Base-by-base conservation (phyloP, 768 basidiomycete species). In the Asterophora parasitica region DNA sequence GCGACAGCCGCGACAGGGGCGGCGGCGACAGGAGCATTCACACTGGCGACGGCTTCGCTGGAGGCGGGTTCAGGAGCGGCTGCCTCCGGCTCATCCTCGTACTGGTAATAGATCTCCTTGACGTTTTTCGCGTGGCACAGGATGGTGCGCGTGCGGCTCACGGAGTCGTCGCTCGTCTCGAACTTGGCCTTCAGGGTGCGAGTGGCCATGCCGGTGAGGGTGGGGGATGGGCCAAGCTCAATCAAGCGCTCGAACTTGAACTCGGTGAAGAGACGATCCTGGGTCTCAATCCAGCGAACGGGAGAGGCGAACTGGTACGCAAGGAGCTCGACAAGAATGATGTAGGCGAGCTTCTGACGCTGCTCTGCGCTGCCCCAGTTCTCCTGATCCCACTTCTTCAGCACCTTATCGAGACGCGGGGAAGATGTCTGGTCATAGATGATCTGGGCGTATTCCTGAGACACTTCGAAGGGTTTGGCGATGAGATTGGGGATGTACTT, bases 221-320 rank as follows among this genome's bases (percentile, higher is more conserved):
- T 97, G 1, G 96, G 96, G 4, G 92, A 92, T 33, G 96, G 96
- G 27, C 96, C 96, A 44, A 99, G 73, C 65, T 99, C 96, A 58
- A 99, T 86, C 59, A 98, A 77, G 12, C 96, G 84, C 67, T 97
- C 95, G 60, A 96, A 96, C 37, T 75, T 74, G 74, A 82, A 96
- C 7, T 82, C 67, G 8, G 76, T 78, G 74, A 99, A 99, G 48
- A 99, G 78, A 19, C 88, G 78, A 60, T 99, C 96, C 63, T 99
- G 96, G 0, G 95, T 99, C 72, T 98, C 90, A 59, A 99, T 99
- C 96, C 96, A 99, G 42, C 94, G 88, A 15, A 99, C 95, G 6
- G 96, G 94, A 1, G 95, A 98, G 0, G 95, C 94, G 58, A 95
- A 98, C 64, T 99, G 96, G 63, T 99, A 99, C 11, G 96, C 92